Evolutionary conservation across 352 stramenopile species (phyloP), one percentile per base, ranked within the genome.

Genomic region (Phytopythium chamaehyphon): DNA sequence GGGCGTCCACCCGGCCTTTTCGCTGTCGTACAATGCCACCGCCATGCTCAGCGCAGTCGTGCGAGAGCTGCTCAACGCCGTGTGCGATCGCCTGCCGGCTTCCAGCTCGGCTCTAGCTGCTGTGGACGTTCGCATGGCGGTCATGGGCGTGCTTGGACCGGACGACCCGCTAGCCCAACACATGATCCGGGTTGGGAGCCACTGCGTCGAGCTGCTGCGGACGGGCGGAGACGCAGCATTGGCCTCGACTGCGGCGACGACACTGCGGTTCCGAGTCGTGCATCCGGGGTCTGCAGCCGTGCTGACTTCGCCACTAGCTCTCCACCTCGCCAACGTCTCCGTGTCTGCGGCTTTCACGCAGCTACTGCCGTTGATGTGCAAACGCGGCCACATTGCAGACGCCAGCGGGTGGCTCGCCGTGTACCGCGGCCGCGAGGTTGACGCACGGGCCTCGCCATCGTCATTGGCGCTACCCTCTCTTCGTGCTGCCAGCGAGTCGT

Each of bases 1-100:
- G 62, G 80, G 71, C 49, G 74, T 71, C 16, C 74, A 85, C 40
- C 71, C 73, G 18, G 73, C 71, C 47, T 83, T 81, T 69, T 83
- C 74, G 18, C 61, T 85, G 7, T 69, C 69, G 11, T 80, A 83
- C 59, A 76, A 73, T 40, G 69, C 74, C 15, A 79, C 69, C 1
- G 63, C 67, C 35, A 45, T 83, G 40, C 62, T 85, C 38, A 75
- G 69, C 24, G 74, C 69, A 18, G 51, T 85, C 15, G 61, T 83
- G 14, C 74, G 74, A 31, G 68, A 84, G 44, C 52, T 83, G 46
- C 56, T 80, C 36, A 83, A 80, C 40, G 69, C 74, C 19, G 60
- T 76, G 40, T 83, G 71, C 42, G 42, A 48, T 12, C 22, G 18
- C 15, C 23, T 48, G 24, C 42, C 42, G 6, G 4, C 21, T 2